Base-by-base conservation (phyloP, 495 filamentous ascomycete genomes). In the Aspergillus coremiiformis region DNA sequence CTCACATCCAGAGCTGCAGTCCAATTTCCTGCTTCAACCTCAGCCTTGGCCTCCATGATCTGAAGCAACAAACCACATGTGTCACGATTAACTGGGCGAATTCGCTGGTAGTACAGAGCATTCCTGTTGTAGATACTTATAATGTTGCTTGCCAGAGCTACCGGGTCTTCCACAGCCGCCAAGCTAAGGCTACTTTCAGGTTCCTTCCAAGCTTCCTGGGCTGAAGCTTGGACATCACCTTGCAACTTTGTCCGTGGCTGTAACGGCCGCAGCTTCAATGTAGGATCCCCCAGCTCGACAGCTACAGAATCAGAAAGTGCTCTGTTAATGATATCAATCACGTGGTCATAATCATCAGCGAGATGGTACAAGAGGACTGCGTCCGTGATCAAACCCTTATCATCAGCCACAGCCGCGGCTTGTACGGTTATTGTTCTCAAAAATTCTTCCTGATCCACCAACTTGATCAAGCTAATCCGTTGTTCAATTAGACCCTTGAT, bases 361-460 rank as follows among this genome's bases (percentile, higher is more conserved):
- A 99, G 78, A 66, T 97, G 91, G 62, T 93, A 96, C 33, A 99
- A 72, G 42, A 99, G 76, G 5, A 96, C 92, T 1, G 94, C 90
- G 66, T 99, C 93, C 6, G 89, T 89, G 1, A 84, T 86, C 32
- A 94, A 78, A 29, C 94, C 92, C 66, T 89, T 94, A 60, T 97
- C 94, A 55, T 97, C 91, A 5, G 93, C 93, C 50, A 90, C 84
- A 47, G 80, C 83, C 29, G 93, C 93, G 27, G 93, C 93, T 66
- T 95, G 88, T 33, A 88, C 73, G 2, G 90, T 96, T 62, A 99
- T 89, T 39, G 82, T 82, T 56, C 81, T 83, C 55, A 97, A 75
- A 66, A 96, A 94, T 50, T 94, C 86, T 29, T 84, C 77, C 64
- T 92, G 80, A 59, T 90, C 83, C 11, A 75, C 75, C 14, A 96